These are phyloP conservation scores for Bidens hawaiensis DNA, from an alignment of 140 eudicot genomes.

Conservation along the genomic window DNA sequence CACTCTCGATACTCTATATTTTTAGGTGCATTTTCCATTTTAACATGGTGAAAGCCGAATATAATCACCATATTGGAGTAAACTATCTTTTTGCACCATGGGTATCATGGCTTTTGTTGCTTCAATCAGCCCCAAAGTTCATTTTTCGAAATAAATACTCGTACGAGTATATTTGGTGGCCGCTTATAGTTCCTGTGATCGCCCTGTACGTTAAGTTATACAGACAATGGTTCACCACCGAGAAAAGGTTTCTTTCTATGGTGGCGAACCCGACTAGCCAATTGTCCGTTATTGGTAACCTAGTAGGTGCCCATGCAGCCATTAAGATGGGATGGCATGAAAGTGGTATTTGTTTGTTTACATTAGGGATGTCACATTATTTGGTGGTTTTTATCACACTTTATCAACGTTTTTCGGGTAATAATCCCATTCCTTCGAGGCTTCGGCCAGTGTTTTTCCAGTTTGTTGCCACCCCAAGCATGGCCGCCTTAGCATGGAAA, in stretches of 20 bases:
- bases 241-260: slow-evolving; percentile 52
- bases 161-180: slow-evolving; percentile 42
- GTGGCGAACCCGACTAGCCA: slow-evolving; percentile 90
- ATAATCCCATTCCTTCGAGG: slow-evolving; percentile 46
- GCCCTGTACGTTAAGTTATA: slow-evolving; percentile 70
- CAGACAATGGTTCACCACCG: slow-evolving; percentile 88
- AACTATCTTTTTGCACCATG: slow-evolving; percentile 73
- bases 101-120: slow-evolving; percentile 63
- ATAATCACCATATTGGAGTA: slow-evolving; percentile 46
- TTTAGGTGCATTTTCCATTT: slow-evolving; percentile 46
- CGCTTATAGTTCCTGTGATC: slow-evolving; percentile 45
- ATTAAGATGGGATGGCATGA: slow-evolving; percentile 77
- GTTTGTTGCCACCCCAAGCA: slow-evolving; percentile 83
- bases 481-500: slow-evolving; percentile 77
- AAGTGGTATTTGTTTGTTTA: slow-evolving; percentile 54
- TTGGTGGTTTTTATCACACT: slow-evolving; percentile 73
- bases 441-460: slow-evolving; percentile 76
- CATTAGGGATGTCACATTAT: slow-evolving; percentile 69
- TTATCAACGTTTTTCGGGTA: slow-evolving; percentile 61
- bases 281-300: slow-evolving; percentile 62
- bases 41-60: slow-evolving; percentile 53
- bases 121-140: slow-evolving; percentile 33
- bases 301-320: slow-evolving; percentile 72
- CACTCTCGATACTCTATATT: slow-evolving; percentile 43
- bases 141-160: slow-evolving; percentile 13